phyloP scores from a whole-genome alignment of 352 stramenopile species.

The Globisporangium paroecandrum region DNA sequence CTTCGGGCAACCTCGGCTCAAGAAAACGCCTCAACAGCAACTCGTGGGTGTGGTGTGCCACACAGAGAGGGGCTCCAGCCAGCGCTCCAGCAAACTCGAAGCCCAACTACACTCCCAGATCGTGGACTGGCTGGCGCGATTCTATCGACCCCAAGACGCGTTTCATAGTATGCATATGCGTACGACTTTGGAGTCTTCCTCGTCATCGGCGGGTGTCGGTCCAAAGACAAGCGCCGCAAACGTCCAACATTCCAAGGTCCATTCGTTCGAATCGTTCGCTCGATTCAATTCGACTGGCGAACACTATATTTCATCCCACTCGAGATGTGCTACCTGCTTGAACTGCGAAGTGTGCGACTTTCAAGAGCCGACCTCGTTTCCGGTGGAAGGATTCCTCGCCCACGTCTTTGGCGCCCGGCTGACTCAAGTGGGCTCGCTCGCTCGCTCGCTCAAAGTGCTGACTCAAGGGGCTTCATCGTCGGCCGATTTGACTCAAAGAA shows the following conservation, averaged over 20 bases:
- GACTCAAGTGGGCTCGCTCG: not conserved
- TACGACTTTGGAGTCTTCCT: not conserved
- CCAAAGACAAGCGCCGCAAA: not conserved
- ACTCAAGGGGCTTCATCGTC: not conserved
- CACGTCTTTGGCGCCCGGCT: not conserved
- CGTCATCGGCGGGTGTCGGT: not conserved
- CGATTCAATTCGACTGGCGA: not conserved
- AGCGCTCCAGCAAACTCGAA: not conserved
- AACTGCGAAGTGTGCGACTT: not conserved
- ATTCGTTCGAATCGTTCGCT: not conserved
- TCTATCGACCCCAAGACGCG: not conserved
- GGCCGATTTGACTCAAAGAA: not conserved
- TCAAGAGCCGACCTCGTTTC: too few relatives aligned
- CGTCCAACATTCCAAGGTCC: not conserved
- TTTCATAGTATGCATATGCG: not conserved
- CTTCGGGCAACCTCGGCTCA: not conserved
- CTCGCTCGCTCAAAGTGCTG: not conserved
- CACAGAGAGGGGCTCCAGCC: not conserved
- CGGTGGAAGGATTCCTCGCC: not conserved
- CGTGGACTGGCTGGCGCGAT: not conserved
- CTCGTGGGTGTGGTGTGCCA: not conserved
- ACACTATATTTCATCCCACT: not conserved
- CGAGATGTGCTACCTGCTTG: not conserved
- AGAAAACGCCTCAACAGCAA: not conserved
- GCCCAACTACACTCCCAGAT: not conserved